phyloP scores from a whole-genome alignment of 345 rosid genomes.

The Salix brachista region DNA sequence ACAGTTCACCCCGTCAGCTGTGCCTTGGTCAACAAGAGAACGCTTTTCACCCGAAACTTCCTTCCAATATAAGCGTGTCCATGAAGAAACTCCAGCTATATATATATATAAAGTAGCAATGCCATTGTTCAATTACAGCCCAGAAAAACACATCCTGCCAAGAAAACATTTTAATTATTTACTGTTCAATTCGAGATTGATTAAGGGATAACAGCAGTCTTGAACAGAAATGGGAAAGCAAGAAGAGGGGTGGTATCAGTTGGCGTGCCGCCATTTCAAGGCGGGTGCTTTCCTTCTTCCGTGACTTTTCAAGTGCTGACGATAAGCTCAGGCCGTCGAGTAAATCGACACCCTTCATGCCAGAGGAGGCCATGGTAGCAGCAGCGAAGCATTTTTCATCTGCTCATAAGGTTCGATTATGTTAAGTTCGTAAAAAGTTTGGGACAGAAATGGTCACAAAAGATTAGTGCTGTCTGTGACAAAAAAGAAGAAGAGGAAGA shows the following conservation, averaged over 20 bases:
- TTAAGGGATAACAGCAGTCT: not conserved
- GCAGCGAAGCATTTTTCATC: constrained; percentile 51
- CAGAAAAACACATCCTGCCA: not conserved
- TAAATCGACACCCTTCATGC: not conserved
- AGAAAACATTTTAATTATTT: not conserved
- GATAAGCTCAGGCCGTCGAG: not conserved
- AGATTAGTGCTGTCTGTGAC: no score
- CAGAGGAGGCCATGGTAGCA: constrained; percentile 26
- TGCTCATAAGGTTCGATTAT: constrained; percentile 21
- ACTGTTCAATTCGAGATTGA: no score
- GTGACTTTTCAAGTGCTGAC: no score
- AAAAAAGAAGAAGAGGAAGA: no score
- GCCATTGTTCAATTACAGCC: not conserved
- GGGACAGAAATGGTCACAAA: no score
- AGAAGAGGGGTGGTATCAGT: not conserved
- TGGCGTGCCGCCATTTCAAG: constrained; percentile 2
- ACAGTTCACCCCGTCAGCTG: not conserved
- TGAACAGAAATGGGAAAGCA: constrained; percentile 13
- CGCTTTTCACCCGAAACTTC: not conserved
- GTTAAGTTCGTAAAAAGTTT: not conserved
- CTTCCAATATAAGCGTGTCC: not conserved
- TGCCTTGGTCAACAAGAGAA: not conserved
- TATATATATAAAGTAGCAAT: not conserved
- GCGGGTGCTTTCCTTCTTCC: not conserved
- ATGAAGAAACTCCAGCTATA: not conserved